Percentiles rank a stretch among this genome's conserved stretches.
Conservation (phyloP, 2,329 filamentous ascomycete genomes). For the Xylariales sp. region DNA sequence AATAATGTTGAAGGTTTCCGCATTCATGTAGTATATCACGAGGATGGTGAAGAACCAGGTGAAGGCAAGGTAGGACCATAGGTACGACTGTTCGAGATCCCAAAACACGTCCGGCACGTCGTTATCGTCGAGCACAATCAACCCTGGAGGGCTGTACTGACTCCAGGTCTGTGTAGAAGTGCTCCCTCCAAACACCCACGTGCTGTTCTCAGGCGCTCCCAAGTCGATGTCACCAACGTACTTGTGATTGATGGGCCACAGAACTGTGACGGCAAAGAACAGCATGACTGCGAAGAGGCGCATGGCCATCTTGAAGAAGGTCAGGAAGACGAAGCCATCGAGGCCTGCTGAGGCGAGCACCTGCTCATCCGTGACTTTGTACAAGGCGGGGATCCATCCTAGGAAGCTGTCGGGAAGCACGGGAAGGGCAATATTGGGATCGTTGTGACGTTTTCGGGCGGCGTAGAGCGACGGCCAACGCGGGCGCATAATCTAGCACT, state of each 20-base stretch:
- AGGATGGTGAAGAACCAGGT: constrained; percentile 86
- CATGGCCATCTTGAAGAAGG: constrained; percentile 94
- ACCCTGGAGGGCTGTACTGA: background rate
- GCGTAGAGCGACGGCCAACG: constrained; percentile 91
- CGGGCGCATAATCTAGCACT: constrained; percentile 79
- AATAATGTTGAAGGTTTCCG: constrained; percentile 81
- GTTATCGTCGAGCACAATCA: background rate
- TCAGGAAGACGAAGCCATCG: constrained; percentile 92
- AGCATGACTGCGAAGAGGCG: constrained; percentile 76
- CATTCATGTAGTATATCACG: constrained; percentile 76
- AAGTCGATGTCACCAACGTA: constrained; percentile 39
- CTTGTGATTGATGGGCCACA: constrained; percentile 77
- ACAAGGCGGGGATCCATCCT: constrained; percentile 88
- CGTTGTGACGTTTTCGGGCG: constrained; percentile 74
- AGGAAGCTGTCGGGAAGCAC: constrained; percentile 79
- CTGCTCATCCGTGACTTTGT: constrained; percentile 82
- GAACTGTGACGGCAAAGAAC: constrained; percentile 74
- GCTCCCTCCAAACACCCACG: background rate
- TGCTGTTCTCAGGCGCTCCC: constrained; percentile 3
- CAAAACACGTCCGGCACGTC: background rate
- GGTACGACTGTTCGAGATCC: constrained; percentile 41
- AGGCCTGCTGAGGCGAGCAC: constrained; percentile 85
- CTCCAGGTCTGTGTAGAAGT: background rate
- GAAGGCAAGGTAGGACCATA: constrained; percentile 95
- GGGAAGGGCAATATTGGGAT: constrained; percentile 59